Conservation (phyloP, 176 grass and related monocot species). For the Areca catechu region DNA sequence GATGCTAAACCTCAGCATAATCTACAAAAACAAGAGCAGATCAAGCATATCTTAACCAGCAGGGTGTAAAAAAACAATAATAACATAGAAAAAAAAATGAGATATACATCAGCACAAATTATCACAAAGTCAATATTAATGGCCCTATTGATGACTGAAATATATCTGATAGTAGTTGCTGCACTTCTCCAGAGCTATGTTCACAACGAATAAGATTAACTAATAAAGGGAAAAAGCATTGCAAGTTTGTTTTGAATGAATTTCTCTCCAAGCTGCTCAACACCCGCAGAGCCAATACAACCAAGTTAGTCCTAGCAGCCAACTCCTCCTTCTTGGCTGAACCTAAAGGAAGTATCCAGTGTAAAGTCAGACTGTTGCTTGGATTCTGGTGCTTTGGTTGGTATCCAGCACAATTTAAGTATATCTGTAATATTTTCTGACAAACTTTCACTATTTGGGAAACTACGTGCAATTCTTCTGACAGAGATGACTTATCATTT, state of each 20-base stretch:
- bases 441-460: conserved; percentile 52
- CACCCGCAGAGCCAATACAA: conserved; percentile 65
- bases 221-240: conserved; percentile 62
- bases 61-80: too few relatives aligned
- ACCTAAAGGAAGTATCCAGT: conserved; percentile 47
- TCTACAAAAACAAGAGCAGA: too few relatives aligned
- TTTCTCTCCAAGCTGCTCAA: conserved; percentile 49
- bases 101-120: conserved; percentile 19
- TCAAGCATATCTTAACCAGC: too few relatives aligned
- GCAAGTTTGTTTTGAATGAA: conserved; percentile 69
- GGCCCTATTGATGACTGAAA: conserved; percentile 81
- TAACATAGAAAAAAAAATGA: conserved; percentile 2
- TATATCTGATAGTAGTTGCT: conserved; percentile 59
- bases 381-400: conserved; percentile 28
- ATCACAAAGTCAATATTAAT: conserved; percentile 39
- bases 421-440: conserved; percentile 59
- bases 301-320: conserved; percentile 56
- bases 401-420: conserved; percentile 64
- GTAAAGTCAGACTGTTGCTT: conserved; percentile 20
- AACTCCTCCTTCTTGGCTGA: conserved; percentile 68
- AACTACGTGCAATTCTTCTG: conserved; percentile 57
- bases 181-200: conserved; percentile 76
- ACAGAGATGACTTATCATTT: conserved; percentile 44
- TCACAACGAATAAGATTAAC: conserved; percentile 80
- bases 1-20: too few relatives aligned